Conservation (phyloP, 306 rosid species). For the Lathyrus oleraceus region DNA sequence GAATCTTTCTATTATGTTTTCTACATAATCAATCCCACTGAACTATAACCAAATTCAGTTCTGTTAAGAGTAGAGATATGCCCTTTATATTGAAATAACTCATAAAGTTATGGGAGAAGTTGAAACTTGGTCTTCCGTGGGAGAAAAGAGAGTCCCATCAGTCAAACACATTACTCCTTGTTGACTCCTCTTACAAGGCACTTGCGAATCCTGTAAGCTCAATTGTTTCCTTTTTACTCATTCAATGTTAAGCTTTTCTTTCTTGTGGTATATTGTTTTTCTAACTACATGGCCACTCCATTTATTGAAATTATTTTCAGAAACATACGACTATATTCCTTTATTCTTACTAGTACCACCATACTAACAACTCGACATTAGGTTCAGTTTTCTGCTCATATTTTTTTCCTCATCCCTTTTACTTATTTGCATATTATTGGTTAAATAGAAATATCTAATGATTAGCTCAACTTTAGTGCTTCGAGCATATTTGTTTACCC, state of each 20-base stretch:
- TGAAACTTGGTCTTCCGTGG: constrained; percentile 67
- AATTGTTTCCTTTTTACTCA: constrained; percentile 22
- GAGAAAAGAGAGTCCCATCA: constrained; percentile 69
- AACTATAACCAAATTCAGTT: constrained; percentile 51
- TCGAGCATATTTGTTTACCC: constrained; percentile 14
- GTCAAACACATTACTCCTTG: constrained; percentile 80
- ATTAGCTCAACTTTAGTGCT: background rate
- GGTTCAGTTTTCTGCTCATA: constrained; percentile 49
- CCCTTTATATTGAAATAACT: constrained; percentile 83
- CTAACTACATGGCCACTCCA: constrained; percentile 15
- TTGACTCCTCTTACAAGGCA: constrained; percentile 91
- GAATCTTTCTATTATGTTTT: constrained; percentile 27
- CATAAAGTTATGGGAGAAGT: constrained; percentile 69
- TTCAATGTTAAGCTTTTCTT: constrained; percentile 8
- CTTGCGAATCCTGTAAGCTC: constrained; percentile 79
- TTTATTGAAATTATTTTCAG: constrained; percentile 48
- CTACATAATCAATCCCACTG: constrained; percentile 69
- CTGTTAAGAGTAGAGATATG: constrained; percentile 57
- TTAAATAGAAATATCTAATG: background rate
- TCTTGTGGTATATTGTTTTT: constrained; percentile 23
- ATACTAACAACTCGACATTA: constrained; percentile 53
- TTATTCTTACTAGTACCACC: constrained; percentile 43
- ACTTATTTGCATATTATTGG: background rate
- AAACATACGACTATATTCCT: constrained; percentile 78
- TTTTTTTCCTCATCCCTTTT: background rate